A percentile compares a stretch with the other conserved stretches of the same genome.
Evolutionary conservation across 108 stramenopile genomes (phyloP).

Genomic region (Discostella pseudostelligera): DNA sequence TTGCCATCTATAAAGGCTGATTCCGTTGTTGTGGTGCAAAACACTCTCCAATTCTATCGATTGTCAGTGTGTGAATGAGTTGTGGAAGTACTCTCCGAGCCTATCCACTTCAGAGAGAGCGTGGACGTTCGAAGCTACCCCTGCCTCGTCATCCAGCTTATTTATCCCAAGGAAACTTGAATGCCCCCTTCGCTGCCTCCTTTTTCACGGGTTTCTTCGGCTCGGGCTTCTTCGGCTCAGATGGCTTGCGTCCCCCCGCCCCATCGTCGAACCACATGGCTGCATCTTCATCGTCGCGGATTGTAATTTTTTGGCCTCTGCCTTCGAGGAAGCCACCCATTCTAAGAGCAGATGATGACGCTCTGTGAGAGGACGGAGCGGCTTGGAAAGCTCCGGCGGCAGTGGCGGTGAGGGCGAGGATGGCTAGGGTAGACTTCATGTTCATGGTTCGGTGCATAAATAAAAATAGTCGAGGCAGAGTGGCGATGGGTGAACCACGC

Average conservation of each 20-base stretch:
- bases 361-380: conserved; percentile 17
- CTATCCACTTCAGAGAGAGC: too few species aligned
- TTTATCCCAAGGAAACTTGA: conserved; percentile 51
- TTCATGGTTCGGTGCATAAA: not conserved
- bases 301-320: conserved; percentile 45
- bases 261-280: conserved; percentile 61
- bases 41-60: not conserved
- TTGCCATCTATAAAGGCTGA: not conserved
- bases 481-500: too few species aligned
- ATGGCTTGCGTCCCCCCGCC: conserved; percentile 6
- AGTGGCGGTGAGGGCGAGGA: conserved; percentile 25
- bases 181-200: conserved; percentile 31
- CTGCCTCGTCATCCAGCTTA: conserved; percentile 3
- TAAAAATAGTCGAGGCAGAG: too few species aligned
- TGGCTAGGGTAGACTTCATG: conserved; percentile 37
- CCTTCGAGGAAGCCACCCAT: conserved; percentile 47
- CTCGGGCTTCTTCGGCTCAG: conserved; percentile 39
- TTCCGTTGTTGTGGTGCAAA: too few species aligned
- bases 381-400: conserved; percentile 32
- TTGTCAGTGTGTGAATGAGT: too few species aligned
- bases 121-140: too few species aligned
- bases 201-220: conserved; percentile 40
- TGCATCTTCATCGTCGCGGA: conserved; percentile 55
- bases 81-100: too few species aligned
- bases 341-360: conserved; percentile 5